A percentile compares a stretch with the other conserved stretches of the same genome.
These are phyloP conservation scores for Gossypium anomalum DNA, from an alignment of 345 rosid genomes.

Conservation along the genomic window DNA sequence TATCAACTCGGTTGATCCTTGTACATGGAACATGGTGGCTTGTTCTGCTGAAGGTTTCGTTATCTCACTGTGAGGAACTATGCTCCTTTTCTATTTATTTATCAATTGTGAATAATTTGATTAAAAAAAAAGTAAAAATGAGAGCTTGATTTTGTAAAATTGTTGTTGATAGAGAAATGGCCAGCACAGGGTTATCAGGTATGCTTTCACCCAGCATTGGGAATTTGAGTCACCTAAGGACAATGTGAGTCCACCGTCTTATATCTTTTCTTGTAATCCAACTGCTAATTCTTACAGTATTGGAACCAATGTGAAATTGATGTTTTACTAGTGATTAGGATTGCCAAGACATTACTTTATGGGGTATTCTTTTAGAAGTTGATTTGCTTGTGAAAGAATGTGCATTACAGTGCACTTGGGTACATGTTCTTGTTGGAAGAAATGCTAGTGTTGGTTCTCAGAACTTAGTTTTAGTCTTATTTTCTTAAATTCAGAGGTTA, in stretches of 20 bases:
- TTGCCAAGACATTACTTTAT: background rate
- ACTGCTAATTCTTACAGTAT: background rate
- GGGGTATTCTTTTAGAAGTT: background rate
- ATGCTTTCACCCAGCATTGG: conserved; percentile 67
- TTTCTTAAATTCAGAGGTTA: background rate
- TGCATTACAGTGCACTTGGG: background rate
- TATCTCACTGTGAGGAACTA: conserved; percentile 57
- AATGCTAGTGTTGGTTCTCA: background rate
- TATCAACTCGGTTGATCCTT: conserved; percentile 94
- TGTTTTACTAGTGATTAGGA: background rate
- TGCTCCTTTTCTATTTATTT: background rate
- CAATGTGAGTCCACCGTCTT: conserved; percentile 45
- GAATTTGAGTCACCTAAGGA: conserved; percentile 63
- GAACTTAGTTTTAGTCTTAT: background rate
- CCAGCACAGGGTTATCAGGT: conserved; percentile 63
- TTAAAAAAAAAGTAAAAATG: background rate
- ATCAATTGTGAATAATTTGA: background rate
- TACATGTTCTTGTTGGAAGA: conserved; percentile 1
- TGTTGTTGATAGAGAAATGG: conserved; percentile 58
- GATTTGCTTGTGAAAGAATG: background rate
- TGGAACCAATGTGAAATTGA: background rate
- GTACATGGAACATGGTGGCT: conserved; percentile 96
- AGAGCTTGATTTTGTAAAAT: background rate
- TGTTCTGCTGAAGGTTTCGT: conserved; percentile 81
- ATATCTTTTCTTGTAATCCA: background rate